Percentiles rank a stretch among this genome's conserved stretches.
Evolutionary conservation across 2,329 filamentous ascomycete species (phyloP).

Genomic region (Berkeleyomyces basicola): DNA sequence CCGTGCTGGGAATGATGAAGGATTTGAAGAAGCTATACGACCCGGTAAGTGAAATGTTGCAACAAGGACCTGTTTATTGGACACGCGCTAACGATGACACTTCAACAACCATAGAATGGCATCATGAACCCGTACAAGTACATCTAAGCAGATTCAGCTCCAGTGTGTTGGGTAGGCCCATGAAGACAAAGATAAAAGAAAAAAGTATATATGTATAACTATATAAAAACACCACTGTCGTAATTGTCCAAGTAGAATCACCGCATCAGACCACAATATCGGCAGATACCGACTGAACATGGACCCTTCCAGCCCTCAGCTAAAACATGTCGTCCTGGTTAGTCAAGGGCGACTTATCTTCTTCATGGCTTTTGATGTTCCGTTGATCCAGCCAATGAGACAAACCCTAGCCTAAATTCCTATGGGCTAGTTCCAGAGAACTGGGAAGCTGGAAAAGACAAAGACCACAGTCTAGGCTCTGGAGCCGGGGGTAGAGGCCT

Average conservation of each 20-base stretch:
- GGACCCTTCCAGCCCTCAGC: background rate
- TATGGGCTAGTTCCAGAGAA: background rate
- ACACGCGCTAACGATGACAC: background rate
- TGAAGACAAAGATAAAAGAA: background rate
- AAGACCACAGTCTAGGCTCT: slow-evolving; percentile 2
- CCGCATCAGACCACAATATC: background rate
- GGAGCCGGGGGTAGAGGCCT: background rate
- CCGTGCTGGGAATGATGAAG: slow-evolving; percentile 81
- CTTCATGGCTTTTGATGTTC: background rate
- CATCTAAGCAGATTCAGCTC: slow-evolving; percentile 31
- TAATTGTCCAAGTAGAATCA: background rate
- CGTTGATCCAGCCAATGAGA: background rate
- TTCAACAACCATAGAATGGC: slow-evolving; percentile 48
- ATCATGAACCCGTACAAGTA: slow-evolving; percentile 99
- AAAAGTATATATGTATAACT: background rate
- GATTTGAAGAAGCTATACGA: slow-evolving; percentile 90
- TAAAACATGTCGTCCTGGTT: background rate
- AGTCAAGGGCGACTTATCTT: background rate
- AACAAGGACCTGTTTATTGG: background rate
- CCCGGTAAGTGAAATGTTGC: slow-evolving; percentile 46
- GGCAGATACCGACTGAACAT: background rate
- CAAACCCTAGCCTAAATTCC: background rate
- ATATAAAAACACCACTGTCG: background rate
- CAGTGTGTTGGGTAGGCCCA: background rate
- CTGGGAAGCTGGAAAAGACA: slow-evolving; percentile 1